phyloP scores from a whole-genome alignment of 331 rosid species.

The Acacia concinna region DNA sequence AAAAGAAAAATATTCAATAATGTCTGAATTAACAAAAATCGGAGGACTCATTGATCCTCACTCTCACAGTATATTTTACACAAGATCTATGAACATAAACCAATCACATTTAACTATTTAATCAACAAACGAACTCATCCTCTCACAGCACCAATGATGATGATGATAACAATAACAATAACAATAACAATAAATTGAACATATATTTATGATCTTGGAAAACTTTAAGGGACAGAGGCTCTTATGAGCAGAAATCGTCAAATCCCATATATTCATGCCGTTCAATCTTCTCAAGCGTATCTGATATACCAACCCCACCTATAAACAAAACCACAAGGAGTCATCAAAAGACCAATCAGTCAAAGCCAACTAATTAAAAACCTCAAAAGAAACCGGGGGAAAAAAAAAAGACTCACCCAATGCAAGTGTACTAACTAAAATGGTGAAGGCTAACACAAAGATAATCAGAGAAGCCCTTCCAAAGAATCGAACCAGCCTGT shows the following conservation, averaged over 20 bases:
- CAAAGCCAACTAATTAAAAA: background rate
- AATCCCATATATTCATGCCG: background rate
- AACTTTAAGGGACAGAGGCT: background rate
- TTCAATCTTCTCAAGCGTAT: background rate
- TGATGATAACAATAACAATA: too few species aligned
- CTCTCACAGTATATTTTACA: background rate
- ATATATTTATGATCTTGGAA: background rate
- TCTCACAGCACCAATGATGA: background rate
- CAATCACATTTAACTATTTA: too few species aligned
- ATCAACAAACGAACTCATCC: too few species aligned
- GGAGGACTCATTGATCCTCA: background rate
- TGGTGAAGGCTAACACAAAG: conserved; percentile 7
- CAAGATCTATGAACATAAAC: background rate
- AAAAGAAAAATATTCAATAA: too few species aligned
- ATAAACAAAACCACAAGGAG: background rate
- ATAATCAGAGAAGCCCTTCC: conserved; percentile 7
- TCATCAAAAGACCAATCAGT: background rate
- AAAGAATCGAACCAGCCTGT: conserved; percentile 48
- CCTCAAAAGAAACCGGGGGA: background rate
- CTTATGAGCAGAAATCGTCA: background rate
- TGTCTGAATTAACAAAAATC: background rate
- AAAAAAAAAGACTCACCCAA: background rate
- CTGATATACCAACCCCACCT: background rate
- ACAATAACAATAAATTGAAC: background rate
- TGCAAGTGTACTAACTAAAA: conserved; percentile 9